These are phyloP conservation scores for Tuber magnatum DNA, from an alignment of 495 filamentous ascomycete species.

Conservation along the genomic window DNA sequence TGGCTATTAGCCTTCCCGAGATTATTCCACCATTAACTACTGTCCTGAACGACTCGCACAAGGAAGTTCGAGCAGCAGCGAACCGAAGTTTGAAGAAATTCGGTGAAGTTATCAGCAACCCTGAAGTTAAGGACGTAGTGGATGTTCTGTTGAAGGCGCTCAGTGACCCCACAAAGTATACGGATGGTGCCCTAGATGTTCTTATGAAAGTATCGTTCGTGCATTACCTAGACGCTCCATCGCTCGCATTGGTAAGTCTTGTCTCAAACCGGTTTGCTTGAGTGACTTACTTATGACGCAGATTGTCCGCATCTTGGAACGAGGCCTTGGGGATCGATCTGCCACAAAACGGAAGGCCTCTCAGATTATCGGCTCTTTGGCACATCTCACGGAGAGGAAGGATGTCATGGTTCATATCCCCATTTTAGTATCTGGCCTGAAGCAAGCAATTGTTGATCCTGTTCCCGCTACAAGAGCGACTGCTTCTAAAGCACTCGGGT, in stretches of 20 bases:
- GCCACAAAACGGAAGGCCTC: conserved; percentile 90
- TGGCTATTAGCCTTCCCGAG: conserved; percentile 82
- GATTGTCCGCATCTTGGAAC: conserved; percentile 80
- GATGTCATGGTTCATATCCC: conserved; percentile 87
- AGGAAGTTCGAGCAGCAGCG: conserved; percentile 83
- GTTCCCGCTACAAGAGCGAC: conserved; percentile 96
- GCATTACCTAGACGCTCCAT: conserved; percentile 93
- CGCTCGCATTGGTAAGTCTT: conserved; percentile 66
- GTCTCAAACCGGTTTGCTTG: neutral
- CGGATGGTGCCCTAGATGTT: conserved; percentile 85
- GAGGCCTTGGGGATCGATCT: conserved; percentile 81
- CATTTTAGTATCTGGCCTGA: conserved; percentile 83
- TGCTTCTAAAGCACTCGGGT: conserved; percentile 90
- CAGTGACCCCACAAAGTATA: conserved; percentile 95
- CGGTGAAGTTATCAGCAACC: conserved; percentile 96
- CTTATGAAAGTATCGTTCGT: conserved; percentile 94
- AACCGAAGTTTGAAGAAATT: conserved; percentile 95
- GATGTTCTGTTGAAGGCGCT: conserved; percentile 88
- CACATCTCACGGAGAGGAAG: conserved; percentile 92
- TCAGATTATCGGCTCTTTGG: conserved; percentile 93
- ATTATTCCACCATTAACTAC: conserved; percentile 93
- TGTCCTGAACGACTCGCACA: conserved; percentile 94
- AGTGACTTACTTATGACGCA: conserved; percentile 13
- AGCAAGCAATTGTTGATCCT: conserved; percentile 83
- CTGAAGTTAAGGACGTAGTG: conserved; percentile 86